A percentile compares a stretch with the other conserved stretches of the same genome.
These are phyloP conservation scores for Globisporangium canariense DNA, from an alignment of 352 stramenopile genomes.

Conservation along the genomic window DNA sequence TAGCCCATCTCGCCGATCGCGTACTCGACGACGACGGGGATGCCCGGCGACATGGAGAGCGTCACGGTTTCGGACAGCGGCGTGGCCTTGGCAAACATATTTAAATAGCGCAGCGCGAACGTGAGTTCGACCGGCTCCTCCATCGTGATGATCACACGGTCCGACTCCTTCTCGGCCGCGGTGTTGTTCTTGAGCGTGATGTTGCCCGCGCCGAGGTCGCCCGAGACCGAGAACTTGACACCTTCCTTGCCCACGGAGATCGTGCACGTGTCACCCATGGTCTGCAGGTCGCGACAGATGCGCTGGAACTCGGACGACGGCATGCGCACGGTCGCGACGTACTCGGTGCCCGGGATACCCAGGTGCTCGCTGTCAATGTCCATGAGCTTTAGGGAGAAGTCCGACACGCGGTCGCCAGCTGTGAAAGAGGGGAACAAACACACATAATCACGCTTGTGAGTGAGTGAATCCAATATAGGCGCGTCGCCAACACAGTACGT, in stretches of 20 bases:
- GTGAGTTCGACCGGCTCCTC: slow-evolving; percentile 98
- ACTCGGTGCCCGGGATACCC: slow-evolving; percentile 98
- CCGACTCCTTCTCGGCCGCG: slow-evolving; percentile 82
- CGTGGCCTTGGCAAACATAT: slow-evolving; percentile 99
- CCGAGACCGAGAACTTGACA: slow-evolving; percentile 96
- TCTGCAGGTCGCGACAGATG: slow-evolving; percentile 98
- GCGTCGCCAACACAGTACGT: neutral
- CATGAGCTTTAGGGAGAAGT: slow-evolving; percentile 99
- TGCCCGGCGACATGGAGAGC: slow-evolving; percentile 96
- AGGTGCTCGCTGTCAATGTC: slow-evolving; percentile 99
- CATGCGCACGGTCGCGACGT: slow-evolving; percentile 95
- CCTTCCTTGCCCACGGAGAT: slow-evolving; percentile 97
- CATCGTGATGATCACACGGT: slow-evolving; percentile 97
- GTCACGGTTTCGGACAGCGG: slow-evolving; percentile 93
- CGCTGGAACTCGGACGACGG: slow-evolving; percentile 96
- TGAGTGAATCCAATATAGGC: neutral
- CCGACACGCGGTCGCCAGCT: slow-evolving; percentile 91
- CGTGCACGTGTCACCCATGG: slow-evolving; percentile 97
- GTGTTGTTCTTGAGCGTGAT: slow-evolving; percentile 92
- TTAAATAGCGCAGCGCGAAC: slow-evolving; percentile 99
- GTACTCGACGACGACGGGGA: slow-evolving; percentile 99
- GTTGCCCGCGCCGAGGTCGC: slow-evolving; percentile 97
- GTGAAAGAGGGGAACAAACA: neutral
- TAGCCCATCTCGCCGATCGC: slow-evolving; percentile 96
- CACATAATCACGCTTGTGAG: neutral